Conservation (phyloP, 1,284 basidiomycete genomes). For the Ustanciosporium gigantosporum region DNA sequence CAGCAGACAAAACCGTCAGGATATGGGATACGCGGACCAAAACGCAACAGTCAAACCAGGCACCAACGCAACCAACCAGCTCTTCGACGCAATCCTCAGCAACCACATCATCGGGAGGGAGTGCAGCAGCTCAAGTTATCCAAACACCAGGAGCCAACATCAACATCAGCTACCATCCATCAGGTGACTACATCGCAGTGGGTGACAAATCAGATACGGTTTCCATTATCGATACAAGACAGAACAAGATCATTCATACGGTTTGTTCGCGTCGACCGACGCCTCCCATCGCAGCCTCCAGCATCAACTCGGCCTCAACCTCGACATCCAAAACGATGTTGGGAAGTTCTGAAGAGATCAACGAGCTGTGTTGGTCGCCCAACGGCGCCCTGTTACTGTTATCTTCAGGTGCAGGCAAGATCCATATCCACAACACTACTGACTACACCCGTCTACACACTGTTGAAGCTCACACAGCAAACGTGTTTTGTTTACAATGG, state of each 20-base stretch:
- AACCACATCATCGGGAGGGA: background rate
- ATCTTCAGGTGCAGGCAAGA: slow-evolving; percentile 43
- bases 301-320: slow-evolving; percentile 1
- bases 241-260: slow-evolving; percentile 20
- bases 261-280: slow-evolving; percentile 17
- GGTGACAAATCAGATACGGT: slow-evolving; percentile 55
- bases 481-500: slow-evolving; percentile 48
- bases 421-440: slow-evolving; percentile 10
- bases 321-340: slow-evolving; percentile 1
- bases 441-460: slow-evolving; percentile 16
- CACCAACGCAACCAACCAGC: background rate
- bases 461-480: slow-evolving; percentile 40
- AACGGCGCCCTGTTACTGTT: slow-evolving; percentile 47
- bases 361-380: slow-evolving; percentile 48
- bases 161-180: slow-evolving; percentile 51
- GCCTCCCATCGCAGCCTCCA: background rate
- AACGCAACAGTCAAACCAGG: background rate
- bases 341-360: slow-evolving; percentile 42
- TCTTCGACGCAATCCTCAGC: background rate
- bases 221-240: slow-evolving; percentile 36
- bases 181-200: slow-evolving; percentile 43
- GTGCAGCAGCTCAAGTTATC: slow-evolving; percentile 1
- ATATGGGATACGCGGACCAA: slow-evolving; percentile 48
- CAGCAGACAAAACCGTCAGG: slow-evolving; percentile 47
- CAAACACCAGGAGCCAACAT: slow-evolving; percentile 46